Evolutionary conservation across 2,329 filamentous ascomycete genomes (phyloP).

Genomic region (Pseudocercospora pini-densiflorae): DNA sequence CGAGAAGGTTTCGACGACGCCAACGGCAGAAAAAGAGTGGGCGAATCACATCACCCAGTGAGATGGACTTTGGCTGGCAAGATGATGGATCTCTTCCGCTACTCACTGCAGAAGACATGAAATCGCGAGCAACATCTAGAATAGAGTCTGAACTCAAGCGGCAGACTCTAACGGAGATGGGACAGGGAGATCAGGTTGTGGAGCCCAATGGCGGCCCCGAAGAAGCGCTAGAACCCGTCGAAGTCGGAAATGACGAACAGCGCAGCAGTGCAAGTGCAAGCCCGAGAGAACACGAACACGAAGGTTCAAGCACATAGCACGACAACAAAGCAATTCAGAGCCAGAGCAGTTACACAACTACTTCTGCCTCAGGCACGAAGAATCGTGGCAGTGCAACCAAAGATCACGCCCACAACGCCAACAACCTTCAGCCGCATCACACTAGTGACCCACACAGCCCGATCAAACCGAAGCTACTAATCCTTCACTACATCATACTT

Average conservation of each 20-base stretch:
- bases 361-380: not conserved
- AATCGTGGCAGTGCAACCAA: not conserved
- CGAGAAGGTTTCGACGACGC: not conserved
- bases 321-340: not conserved
- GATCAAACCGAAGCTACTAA: not conserved
- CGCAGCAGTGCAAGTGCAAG: too few relatives aligned
- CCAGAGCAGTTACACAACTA: not conserved
- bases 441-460: not conserved
- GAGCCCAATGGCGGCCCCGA: not conserved
- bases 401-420: not conserved
- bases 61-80: too few relatives aligned
- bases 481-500: not conserved
- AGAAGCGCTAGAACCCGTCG: not conserved
- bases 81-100: too few relatives aligned
- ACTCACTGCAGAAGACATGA: not conserved
- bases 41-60: too few relatives aligned
- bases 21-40: not conserved
- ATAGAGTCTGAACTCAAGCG: not conserved
- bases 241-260: too few relatives aligned
- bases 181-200: not conserved
- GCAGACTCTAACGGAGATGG: not conserved
- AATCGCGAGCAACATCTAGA: not conserved
- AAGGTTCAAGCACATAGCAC: not conserved
- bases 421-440: not conserved
- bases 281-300: not conserved